phyloP scores from a whole-genome alignment of 768 basidiomycete genomes.

The Leccinum obscurum region DNA sequence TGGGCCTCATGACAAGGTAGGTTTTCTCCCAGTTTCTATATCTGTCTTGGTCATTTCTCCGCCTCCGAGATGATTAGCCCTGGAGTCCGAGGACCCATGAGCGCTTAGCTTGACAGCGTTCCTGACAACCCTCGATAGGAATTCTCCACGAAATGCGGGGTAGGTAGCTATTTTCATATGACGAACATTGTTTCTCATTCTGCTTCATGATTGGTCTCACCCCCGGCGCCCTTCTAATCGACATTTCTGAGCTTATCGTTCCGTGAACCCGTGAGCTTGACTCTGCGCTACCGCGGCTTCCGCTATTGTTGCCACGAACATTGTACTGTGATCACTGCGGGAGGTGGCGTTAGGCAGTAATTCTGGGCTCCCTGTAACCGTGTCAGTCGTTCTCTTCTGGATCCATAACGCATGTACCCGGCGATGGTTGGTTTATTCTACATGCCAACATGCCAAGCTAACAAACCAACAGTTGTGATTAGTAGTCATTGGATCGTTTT shows the following conservation, averaged over 20 bases:
- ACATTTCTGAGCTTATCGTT: neutral
- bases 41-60: neutral
- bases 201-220: neutral
- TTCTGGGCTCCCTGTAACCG: neutral
- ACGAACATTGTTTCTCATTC: neutral
- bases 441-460: neutral
- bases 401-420: neutral
- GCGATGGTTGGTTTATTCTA: neutral
- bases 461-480: neutral
- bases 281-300: neutral
- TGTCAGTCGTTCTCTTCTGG: neutral
- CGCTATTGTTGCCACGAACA: neutral
- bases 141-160: constrained; percentile 1
- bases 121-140: constrained; percentile 7
- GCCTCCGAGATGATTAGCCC: constrained; percentile 4
- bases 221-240: neutral
- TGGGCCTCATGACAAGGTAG: neutral
- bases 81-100: constrained; percentile 3
- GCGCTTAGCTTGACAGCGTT: neutral
- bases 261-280: neutral
- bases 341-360: neutral
- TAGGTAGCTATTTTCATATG: constrained; percentile 5
- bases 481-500: neutral
- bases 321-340: neutral
- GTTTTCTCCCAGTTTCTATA: neutral